These are phyloP conservation scores for Cornus kousa DNA, from an alignment of 148 eudicot species.

Conservation along the genomic window DNA sequence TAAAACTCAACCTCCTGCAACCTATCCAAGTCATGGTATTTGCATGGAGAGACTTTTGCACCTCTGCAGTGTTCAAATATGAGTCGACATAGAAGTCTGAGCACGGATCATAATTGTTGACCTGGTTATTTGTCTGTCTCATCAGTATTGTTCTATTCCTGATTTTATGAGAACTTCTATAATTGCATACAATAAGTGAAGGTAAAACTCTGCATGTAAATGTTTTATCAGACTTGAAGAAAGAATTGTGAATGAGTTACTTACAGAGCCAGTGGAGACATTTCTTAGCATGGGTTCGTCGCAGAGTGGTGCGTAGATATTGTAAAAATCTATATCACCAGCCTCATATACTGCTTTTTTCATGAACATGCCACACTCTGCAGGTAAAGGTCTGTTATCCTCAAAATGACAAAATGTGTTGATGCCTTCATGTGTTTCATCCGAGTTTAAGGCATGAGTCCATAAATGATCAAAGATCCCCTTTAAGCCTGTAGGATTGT, in stretches of 20 bases:
- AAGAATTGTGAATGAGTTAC: background rate
- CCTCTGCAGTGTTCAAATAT: constrained; percentile 21
- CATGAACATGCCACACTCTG: background rate
- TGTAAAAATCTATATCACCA: background rate
- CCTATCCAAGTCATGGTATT: constrained; percentile 10
- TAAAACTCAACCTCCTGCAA: constrained; percentile 13
- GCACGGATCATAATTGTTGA: constrained; percentile 22
- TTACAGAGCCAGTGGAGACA: background rate
- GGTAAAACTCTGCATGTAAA: no score
- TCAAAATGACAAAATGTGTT: background rate
- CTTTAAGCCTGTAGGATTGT: constrained; percentile 21
- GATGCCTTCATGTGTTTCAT: constrained; percentile 29
- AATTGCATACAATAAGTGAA: background rate
- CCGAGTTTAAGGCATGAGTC: constrained; percentile 36
- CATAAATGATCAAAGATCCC: constrained; percentile 35
- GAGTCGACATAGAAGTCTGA: background rate
- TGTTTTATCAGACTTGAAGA: no score
- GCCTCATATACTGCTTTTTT: background rate
- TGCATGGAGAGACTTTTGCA: constrained; percentile 23
- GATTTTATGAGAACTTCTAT: background rate
- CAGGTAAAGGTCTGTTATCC: background rate
- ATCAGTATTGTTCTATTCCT: background rate
- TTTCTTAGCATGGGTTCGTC: background rate
- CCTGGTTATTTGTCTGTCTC: background rate
- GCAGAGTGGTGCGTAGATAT: background rate